Evolutionary conservation across 176 grass and related monocot species (phyloP).

Genomic region (Triticum monococcum): DNA sequence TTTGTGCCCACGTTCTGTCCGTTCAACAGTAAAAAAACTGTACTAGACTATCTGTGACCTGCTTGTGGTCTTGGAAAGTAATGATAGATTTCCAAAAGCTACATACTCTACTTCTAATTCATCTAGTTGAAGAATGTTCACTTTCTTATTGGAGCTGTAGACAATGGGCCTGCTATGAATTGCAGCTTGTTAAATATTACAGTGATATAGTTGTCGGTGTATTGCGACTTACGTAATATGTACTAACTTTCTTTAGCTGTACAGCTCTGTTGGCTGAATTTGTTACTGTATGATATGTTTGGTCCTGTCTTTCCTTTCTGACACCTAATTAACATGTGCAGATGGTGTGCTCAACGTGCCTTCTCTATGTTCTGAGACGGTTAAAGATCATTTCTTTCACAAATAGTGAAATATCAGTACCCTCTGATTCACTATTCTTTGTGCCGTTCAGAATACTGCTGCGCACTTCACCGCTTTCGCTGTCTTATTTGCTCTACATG

Average conservation of each 20-base stretch:
- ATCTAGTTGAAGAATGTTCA: not conserved
- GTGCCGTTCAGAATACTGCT: conserved; percentile 74
- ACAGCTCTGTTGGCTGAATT: not conserved
- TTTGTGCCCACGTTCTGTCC: not conserved
- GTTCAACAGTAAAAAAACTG: not conserved
- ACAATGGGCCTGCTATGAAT: not conserved
- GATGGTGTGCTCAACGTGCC: conserved; percentile 78
- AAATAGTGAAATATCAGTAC: conserved; percentile 58
- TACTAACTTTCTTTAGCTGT: not conserved
- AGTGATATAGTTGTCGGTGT: not conserved
- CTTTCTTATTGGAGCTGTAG: not conserved
- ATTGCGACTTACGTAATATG: not conserved
- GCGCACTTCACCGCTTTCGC: conserved; percentile 84
- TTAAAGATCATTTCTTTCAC: conserved; percentile 84
- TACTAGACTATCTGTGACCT: not conserved
- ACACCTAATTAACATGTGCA: conserved; percentile 48
- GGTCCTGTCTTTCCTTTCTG: conserved; percentile 3
- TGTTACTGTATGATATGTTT: not conserved
- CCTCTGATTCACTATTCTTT: conserved; percentile 63
- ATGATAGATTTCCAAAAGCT: not conserved
- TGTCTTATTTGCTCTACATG: conserved; percentile 99
- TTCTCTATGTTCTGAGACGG: conserved; percentile 88
- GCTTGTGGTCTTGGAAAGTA: not conserved
- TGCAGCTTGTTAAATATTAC: not conserved
- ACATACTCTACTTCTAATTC: not conserved